Evolutionary conservation across 2,329 filamentous ascomycete genomes (phyloP).

Genomic region (Pestalotiopsis sp.): DNA sequence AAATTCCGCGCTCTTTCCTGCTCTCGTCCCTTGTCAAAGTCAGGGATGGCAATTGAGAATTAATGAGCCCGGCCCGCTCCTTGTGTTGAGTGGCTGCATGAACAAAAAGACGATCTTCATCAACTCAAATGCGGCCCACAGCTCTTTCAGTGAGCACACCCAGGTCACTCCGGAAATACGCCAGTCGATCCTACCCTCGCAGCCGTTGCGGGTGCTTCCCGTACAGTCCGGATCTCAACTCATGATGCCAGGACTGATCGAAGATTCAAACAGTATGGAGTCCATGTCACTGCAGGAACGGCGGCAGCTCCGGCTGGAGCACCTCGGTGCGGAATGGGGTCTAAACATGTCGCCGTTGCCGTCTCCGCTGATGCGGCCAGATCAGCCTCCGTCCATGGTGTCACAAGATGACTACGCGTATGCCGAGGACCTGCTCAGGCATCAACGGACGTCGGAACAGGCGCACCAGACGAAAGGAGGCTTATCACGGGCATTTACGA

Average conservation of each 20-base stretch:
- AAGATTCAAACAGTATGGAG: conserved; percentile 22
- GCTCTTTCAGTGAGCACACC: neutral
- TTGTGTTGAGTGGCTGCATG: neutral
- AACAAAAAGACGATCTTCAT: neutral
- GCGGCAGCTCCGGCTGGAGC: conserved; percentile 49
- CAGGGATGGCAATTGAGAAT: neutral
- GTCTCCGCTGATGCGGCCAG: conserved; percentile 42
- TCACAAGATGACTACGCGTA: conserved; percentile 50
- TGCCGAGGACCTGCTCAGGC: conserved; percentile 57
- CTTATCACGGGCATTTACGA: conserved; percentile 46
- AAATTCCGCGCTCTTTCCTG: neutral
- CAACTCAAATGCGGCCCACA: conserved; percentile 1
- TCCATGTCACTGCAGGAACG: conserved; percentile 29
- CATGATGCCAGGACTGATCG: conserved; percentile 16
- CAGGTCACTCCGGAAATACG: neutral
- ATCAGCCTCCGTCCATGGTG: conserved; percentile 43
- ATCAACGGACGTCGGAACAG: conserved; percentile 37
- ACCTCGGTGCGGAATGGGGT: conserved; percentile 53
- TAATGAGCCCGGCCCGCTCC: neutral
- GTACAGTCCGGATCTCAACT: neutral
- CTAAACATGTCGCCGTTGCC: conserved; percentile 41
- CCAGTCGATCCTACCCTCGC: neutral
- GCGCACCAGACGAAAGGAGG: conserved; percentile 39
- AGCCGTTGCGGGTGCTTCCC: neutral
- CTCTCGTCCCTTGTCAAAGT: neutral